These are phyloP conservation scores for Septoria petroselini DNA, from an alignment of 2,329 filamentous ascomycete species.

Conservation along the genomic window DNA sequence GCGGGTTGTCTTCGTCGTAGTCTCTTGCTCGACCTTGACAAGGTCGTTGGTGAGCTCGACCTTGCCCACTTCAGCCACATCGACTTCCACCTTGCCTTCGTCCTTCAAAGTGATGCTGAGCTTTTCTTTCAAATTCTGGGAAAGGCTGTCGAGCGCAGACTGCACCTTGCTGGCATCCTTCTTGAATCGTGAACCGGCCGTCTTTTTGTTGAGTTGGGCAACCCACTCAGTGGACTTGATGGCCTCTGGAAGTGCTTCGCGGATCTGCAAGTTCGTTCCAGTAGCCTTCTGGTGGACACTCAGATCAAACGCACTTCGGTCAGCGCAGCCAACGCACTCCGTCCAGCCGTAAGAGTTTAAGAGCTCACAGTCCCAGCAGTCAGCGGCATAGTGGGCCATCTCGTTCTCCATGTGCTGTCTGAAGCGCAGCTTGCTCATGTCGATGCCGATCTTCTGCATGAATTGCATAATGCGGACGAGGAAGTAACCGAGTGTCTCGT, in stretches of 20 bases:
- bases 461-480: constrained; percentile 90
- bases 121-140: constrained; percentile 77
- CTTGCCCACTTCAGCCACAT: constrained; percentile 66
- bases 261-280: constrained; percentile 77
- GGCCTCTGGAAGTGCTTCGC: constrained; percentile 75
- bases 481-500: constrained; percentile 98
- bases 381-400: constrained; percentile 90
- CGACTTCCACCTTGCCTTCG: constrained; percentile 71
- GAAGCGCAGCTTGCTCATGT: constrained; percentile 86
- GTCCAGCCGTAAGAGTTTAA: constrained; percentile 93
- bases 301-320: constrained; percentile 91
- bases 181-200: constrained; percentile 92
- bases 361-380: constrained; percentile 98
- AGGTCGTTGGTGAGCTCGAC: constrained; percentile 77
- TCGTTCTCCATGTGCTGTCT: constrained; percentile 93
- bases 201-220: constrained; percentile 87
- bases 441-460: constrained; percentile 81
- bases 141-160: constrained; percentile 68
- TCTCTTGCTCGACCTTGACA: constrained; percentile 79
- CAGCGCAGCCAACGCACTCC: constrained; percentile 95
- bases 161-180: constrained; percentile 88
- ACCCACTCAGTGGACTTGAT: constrained; percentile 81
- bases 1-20: constrained; percentile 74
- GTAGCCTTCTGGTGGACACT: constrained; percentile 92
- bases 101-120: constrained; percentile 70